Conservation (phyloP, 495 filamentous ascomycete genomes). For the Friedmanniomyces endolithicus region DNA sequence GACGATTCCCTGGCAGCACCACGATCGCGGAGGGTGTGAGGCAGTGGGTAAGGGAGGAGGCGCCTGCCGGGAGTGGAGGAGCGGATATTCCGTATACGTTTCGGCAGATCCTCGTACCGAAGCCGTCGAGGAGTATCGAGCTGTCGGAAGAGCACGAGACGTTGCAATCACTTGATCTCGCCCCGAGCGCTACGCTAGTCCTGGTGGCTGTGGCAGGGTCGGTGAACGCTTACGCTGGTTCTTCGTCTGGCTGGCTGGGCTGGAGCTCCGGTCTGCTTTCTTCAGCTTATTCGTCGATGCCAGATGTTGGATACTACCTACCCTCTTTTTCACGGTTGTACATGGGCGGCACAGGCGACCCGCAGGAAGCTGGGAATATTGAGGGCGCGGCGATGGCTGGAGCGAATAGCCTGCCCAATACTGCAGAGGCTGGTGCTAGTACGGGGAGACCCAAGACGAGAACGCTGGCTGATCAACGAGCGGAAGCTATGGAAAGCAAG, state of each 20-base stretch:
- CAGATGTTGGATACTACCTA: conserved; percentile 3
- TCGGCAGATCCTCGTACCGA: conserved; percentile 69
- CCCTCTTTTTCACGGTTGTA: conserved; percentile 24
- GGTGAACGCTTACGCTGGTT: conserved; percentile 44
- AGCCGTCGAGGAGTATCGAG: conserved; percentile 59
- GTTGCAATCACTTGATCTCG: conserved; percentile 53
- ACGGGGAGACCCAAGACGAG: conserved; percentile 30
- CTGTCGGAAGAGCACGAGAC: conserved; percentile 58
- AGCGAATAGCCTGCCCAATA: not conserved
- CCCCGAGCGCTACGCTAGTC: conserved; percentile 70
- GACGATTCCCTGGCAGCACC: conserved; percentile 47
- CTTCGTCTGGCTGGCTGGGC: conserved; percentile 20
- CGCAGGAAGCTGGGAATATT: conserved; percentile 5
- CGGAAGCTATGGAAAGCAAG: conserved; percentile 1
- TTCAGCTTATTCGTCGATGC: conserved; percentile 29
- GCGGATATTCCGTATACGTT: conserved; percentile 57
- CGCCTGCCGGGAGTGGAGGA: conserved; percentile 12
- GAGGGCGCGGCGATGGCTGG: conserved; percentile 10
- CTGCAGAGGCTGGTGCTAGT: not conserved
- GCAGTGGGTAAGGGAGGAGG: conserved; percentile 49
- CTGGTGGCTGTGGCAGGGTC: conserved; percentile 57
- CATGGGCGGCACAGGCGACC: conserved; percentile 29
- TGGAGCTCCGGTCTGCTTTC: conserved; percentile 33
- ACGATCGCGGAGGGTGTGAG: conserved; percentile 60
- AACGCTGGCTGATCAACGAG: conserved; percentile 45